Percentiles rank a stretch among this genome's conserved stretches.
These are phyloP conservation scores for Dendrostoma leiphaemia DNA, from an alignment of 2,329 filamentous ascomycete genomes.

Conservation along the genomic window DNA sequence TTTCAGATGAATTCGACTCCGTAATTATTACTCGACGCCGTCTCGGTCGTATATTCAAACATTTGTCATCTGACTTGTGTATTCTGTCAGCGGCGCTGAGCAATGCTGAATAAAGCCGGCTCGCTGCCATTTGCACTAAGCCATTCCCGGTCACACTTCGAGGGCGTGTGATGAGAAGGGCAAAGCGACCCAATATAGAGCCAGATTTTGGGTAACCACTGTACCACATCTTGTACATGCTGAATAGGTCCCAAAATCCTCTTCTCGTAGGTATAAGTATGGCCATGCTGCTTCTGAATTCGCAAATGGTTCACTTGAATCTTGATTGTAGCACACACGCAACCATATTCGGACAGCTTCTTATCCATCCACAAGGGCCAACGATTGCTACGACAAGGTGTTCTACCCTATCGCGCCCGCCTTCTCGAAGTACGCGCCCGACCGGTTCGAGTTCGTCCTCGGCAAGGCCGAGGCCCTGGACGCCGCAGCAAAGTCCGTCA, in stretches of 20 bases:
- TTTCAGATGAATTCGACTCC: too few relatives aligned
- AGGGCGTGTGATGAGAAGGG: neutral
- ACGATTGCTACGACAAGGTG: slow-evolving; percentile 47
- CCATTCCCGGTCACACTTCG: neutral
- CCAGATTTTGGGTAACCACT: too few relatives aligned
- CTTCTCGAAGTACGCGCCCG: slow-evolving; percentile 46
- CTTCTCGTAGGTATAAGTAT: neutral
- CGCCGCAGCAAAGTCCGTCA: slow-evolving; percentile 39
- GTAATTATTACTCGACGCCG: too few relatives aligned
- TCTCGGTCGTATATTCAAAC: too few relatives aligned
- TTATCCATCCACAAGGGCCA: too few relatives aligned
- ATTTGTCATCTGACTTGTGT: too few relatives aligned
- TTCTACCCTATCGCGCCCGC: slow-evolving; percentile 48
- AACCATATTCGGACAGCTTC: too few relatives aligned
- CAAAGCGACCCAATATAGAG: too few relatives aligned
- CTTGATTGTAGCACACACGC: too few relatives aligned
- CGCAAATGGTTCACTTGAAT: neutral
- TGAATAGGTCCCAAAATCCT: too few relatives aligned
- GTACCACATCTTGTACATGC: too few relatives aligned
- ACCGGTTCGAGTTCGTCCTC: slow-evolving; percentile 50
- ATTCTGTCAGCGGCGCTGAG: neutral
- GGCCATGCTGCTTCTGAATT: neutral
- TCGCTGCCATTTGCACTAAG: neutral
- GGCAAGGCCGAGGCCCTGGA: slow-evolving; percentile 47
- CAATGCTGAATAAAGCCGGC: neutral